phyloP scores from a whole-genome alignment of 1,139 yeast genomes.

The Diutina ranongensis region DNA sequence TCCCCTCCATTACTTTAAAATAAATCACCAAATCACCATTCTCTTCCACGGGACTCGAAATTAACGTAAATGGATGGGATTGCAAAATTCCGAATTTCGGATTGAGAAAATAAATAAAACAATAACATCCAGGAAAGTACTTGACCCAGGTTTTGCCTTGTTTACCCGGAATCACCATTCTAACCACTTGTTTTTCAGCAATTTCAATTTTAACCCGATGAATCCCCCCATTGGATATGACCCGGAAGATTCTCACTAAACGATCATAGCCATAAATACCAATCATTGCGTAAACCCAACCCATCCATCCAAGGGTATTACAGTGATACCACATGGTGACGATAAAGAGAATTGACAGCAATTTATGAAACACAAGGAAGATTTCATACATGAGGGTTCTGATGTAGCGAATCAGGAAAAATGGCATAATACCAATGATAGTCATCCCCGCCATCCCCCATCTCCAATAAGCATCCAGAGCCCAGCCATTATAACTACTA shows the following conservation, averaged over 20 bases:
- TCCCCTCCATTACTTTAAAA: constrained; percentile 10
- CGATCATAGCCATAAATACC: constrained; percentile 10
- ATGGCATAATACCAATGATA: constrained; percentile 8
- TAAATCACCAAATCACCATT: constrained; percentile 9
- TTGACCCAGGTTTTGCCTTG: constrained; percentile 6
- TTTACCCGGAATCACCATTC: constrained; percentile 9
- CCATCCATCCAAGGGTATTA: constrained; percentile 11
- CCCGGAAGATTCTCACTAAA: constrained; percentile 8
- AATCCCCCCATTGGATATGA: constrained; percentile 10
- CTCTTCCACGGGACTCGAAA: constrained; percentile 10
- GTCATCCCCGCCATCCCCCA: constrained; percentile 11
- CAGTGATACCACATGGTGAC: constrained; percentile 12
- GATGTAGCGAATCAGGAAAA: constrained; percentile 8
- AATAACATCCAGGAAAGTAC: constrained; percentile 10
- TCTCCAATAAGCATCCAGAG: constrained; percentile 10
- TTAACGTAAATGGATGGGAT: constrained; percentile 11
- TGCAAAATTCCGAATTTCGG: constrained; percentile 11
- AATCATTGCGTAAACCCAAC: constrained; percentile 11
- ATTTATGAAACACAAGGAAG: constrained; percentile 10
- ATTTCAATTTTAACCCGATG: constrained; percentile 8
- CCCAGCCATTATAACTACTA: constrained; percentile 10
- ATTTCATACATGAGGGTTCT: constrained; percentile 10
- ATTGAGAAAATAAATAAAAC: constrained; percentile 10
- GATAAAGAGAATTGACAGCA: constrained; percentile 10
- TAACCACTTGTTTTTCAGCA: constrained; percentile 9